Evolutionary conservation across 176 grass and related monocot species (phyloP).

Genomic region (Themeda triandra): DNA sequence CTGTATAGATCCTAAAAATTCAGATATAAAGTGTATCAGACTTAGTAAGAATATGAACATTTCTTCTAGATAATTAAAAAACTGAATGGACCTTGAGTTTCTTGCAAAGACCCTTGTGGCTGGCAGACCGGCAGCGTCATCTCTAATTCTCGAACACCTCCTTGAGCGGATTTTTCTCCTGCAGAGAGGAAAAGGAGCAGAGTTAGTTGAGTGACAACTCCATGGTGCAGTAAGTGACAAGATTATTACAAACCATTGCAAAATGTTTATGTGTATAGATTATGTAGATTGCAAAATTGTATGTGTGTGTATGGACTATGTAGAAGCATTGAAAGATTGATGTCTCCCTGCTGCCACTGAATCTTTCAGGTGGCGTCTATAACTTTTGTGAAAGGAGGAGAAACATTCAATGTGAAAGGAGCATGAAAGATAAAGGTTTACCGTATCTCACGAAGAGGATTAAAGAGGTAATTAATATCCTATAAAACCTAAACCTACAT

Average conservation of each 20-base stretch:
- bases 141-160: conserved; percentile 67
- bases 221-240: not conserved
- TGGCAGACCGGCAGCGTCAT: conserved; percentile 16
- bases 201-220: conserved; percentile 9
- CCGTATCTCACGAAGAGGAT: conserved; percentile 47
- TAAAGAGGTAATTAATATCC: conserved; percentile 39
- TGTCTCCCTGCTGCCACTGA: not conserved
- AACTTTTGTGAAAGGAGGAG: conserved; percentile 47
- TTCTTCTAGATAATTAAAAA: no score
- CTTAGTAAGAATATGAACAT: no score
- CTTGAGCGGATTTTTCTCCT: conserved; percentile 66
- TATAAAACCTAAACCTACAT: no score
- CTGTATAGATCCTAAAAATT: no score
- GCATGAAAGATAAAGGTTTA: conserved; percentile 47
- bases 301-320: not conserved
- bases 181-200: not conserved
- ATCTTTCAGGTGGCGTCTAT: conserved; percentile 62
- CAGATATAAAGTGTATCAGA: no score
- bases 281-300: not conserved
- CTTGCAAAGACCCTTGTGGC: conserved; percentile 32
- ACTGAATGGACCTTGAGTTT: no score
- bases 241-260: not conserved
- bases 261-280: no score
- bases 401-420: conserved; percentile 65
- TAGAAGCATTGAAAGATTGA: not conserved